Percentiles rank a stretch among this genome's conserved stretches.
phyloP scores from a whole-genome alignment of 805 yeast genomes.

The Hagleromyces aurorensis region DNA sequence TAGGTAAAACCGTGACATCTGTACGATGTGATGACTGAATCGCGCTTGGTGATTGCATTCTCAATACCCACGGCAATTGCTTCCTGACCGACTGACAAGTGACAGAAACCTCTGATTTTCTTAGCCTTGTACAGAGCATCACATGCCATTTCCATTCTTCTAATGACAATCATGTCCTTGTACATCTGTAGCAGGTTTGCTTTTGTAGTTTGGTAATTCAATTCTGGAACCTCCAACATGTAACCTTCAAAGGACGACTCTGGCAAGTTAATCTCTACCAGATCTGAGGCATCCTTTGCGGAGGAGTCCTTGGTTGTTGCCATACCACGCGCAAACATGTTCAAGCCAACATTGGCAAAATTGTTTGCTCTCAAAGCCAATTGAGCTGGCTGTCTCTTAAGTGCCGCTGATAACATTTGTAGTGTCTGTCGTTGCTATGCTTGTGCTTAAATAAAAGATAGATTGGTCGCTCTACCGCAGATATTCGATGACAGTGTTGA shows the following conservation, averaged over 20 bases:
- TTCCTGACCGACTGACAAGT: conserved; percentile 96
- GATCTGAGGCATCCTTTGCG: conserved; percentile 16
- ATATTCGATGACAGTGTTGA: no score
- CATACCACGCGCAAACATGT: conserved; percentile 9
- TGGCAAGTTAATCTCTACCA: conserved; percentile 54
- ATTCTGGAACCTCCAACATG: conserved; percentile 64
- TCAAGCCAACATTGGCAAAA: no score
- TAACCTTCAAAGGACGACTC: conserved; percentile 81
- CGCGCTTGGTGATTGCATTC: conserved; percentile 78
- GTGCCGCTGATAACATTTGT: conserved; percentile 7
- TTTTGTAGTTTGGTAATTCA: conserved; percentile 73
- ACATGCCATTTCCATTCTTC: conserved; percentile 98
- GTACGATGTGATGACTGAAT: conserved; percentile 91
- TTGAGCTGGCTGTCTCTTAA: conserved; percentile 6
- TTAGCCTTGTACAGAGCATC: conserved; percentile 98
- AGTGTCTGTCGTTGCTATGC: no score
- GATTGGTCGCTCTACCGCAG: no score
- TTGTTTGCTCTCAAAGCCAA: no score
- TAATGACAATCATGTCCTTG: conserved; percentile 87
- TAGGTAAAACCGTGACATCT: conserved; percentile 98
- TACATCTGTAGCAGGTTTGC: conserved; percentile 80
- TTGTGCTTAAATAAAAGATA: no score
- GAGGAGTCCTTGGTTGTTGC: conserved; percentile 14
- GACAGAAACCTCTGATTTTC: conserved; percentile 98
- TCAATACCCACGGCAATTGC: conserved; percentile 99